These are phyloP conservation scores for Calocybe gangraenosa DNA, from an alignment of 768 basidiomycete genomes.

Conservation along the genomic window DNA sequence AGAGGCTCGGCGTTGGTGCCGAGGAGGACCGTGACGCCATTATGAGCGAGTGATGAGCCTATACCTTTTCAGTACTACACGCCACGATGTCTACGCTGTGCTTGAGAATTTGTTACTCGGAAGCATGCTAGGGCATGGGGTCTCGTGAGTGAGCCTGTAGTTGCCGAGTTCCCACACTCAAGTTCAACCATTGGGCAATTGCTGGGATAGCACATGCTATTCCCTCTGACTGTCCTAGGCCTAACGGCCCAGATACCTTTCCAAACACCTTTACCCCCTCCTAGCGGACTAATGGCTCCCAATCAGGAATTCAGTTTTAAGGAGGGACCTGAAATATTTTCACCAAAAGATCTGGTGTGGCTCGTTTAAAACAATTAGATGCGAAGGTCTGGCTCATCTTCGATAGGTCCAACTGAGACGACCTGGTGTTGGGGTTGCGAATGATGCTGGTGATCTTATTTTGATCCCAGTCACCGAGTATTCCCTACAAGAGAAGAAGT, in stretches of 20 bases:
- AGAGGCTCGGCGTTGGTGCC: conserved; percentile 25
- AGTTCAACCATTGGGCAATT: neutral
- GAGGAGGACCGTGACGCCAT: conserved; percentile 23
- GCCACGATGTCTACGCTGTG: too few species aligned
- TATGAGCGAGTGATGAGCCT: conserved; percentile 46
- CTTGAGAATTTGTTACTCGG: too few species aligned
- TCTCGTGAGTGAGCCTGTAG: conserved; percentile 11
- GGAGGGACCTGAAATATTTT: conserved; percentile 54
- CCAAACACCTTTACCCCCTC: conserved; percentile 20
- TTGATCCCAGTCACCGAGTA: conserved; percentile 64
- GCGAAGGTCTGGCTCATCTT: neutral
- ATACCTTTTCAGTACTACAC: too few species aligned
- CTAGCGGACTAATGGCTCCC: conserved; percentile 19
- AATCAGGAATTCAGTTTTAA: conserved; percentile 52
- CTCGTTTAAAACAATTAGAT: neutral
- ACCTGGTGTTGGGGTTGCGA: conserved; percentile 64
- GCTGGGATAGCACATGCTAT: conserved; percentile 38
- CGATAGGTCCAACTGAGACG: conserved; percentile 54
- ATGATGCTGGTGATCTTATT: conserved; percentile 63
- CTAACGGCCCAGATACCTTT: conserved; percentile 54
- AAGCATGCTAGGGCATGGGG: conserved; percentile 1
- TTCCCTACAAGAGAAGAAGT: conserved; percentile 74
- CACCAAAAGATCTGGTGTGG: conserved; percentile 60
- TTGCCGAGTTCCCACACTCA: too few species aligned
- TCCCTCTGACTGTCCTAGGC: conserved; percentile 49